A percentile compares a stretch with the other conserved stretches of the same genome.
Conservation (phyloP, 2,329 filamentous ascomycete genomes). For the Exophiala oligosperma region DNA sequence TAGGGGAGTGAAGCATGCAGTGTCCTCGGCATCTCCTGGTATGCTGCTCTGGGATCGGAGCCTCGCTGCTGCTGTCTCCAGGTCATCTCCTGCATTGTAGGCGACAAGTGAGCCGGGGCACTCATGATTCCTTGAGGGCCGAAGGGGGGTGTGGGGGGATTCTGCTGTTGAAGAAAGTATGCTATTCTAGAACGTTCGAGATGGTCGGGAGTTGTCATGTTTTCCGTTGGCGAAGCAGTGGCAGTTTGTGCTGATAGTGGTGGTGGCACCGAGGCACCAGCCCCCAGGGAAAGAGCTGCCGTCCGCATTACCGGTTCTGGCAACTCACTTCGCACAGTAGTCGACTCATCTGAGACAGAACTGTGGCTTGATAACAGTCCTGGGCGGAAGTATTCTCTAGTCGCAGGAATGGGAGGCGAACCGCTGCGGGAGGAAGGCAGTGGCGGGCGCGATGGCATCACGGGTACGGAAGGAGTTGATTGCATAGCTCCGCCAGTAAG, state of each 20-base stretch:
- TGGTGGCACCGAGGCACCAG: conserved; percentile 16
- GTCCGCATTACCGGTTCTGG: conserved; percentile 23
- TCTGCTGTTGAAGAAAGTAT: conserved; percentile 16
- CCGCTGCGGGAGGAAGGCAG: conserved; percentile 22
- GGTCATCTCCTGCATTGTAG: conserved; percentile 14
- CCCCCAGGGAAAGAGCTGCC: conserved; percentile 19
- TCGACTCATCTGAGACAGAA: conserved; percentile 27
- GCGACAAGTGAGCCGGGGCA: conserved; percentile 10
- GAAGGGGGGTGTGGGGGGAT: conserved; percentile 1
- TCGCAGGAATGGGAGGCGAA: conserved; percentile 17
- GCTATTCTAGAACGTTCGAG: conserved; percentile 13
- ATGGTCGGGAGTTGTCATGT: conserved; percentile 11
- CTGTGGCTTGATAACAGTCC: conserved; percentile 25
- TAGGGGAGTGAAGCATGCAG: conserved; percentile 11
- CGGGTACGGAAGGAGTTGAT: background rate
- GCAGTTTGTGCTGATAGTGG: conserved; percentile 15
- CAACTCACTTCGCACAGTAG: conserved; percentile 21
- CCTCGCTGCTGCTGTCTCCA: conserved; percentile 21
- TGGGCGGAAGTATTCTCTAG: conserved; percentile 20
- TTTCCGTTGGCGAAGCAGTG: conserved; percentile 5
- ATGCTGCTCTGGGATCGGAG: conserved; percentile 13
- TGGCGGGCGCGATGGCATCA: conserved; percentile 13
- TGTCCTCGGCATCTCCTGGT: conserved; percentile 13
- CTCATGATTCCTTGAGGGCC: background rate
- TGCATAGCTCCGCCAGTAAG: conserved; percentile 15